Evolutionary conservation across 2,329 filamentous ascomycete species (phyloP).

Genomic region (Myriosclerotinia curreyana): DNA sequence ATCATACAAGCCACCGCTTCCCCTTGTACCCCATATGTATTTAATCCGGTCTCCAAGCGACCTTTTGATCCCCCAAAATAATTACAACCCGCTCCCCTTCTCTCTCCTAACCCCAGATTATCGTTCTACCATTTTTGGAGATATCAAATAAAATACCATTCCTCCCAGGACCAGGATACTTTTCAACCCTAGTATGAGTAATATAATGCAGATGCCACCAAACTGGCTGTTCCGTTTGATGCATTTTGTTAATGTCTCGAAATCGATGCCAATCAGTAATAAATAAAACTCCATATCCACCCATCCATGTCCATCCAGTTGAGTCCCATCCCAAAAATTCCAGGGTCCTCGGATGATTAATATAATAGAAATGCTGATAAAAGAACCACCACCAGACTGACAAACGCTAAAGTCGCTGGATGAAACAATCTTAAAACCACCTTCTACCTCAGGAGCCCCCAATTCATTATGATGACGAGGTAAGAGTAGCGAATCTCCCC

Average conservation of each 20-base stretch:
- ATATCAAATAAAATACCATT: slow-evolving; percentile 3
- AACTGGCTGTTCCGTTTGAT: slow-evolving; percentile 4
- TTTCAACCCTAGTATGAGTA: slow-evolving; percentile 4
- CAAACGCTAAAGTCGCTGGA: slow-evolving; percentile 21
- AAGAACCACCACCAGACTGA: background rate
- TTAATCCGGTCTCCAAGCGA: background rate
- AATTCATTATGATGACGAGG: slow-evolving; percentile 24
- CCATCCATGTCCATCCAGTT: background rate
- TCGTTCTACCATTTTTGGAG: background rate
- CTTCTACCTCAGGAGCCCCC: background rate
- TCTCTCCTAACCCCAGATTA: background rate
- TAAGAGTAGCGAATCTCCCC: slow-evolving; percentile 34
- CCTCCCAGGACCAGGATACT: slow-evolving; percentile 1
- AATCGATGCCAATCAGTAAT: slow-evolving; percentile 3
- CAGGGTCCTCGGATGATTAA: slow-evolving; percentile 1
- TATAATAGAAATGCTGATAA: slow-evolving; percentile 1
- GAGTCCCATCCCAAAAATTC: slow-evolving; percentile 1
- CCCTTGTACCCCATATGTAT: slow-evolving; percentile 6
- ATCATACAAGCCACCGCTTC: slow-evolving; percentile 9
- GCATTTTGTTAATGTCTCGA: slow-evolving; percentile 3
- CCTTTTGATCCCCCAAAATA: background rate
- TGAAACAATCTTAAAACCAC: slow-evolving; percentile 18
- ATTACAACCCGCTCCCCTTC: slow-evolving; percentile 10
- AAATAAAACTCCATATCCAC: slow-evolving; percentile 14
- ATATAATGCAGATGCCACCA: slow-evolving; percentile 9